These are phyloP conservation scores for Exutisphaerella laricina DNA, from an alignment of 2,329 filamentous ascomycete species.

Conservation along the genomic window DNA sequence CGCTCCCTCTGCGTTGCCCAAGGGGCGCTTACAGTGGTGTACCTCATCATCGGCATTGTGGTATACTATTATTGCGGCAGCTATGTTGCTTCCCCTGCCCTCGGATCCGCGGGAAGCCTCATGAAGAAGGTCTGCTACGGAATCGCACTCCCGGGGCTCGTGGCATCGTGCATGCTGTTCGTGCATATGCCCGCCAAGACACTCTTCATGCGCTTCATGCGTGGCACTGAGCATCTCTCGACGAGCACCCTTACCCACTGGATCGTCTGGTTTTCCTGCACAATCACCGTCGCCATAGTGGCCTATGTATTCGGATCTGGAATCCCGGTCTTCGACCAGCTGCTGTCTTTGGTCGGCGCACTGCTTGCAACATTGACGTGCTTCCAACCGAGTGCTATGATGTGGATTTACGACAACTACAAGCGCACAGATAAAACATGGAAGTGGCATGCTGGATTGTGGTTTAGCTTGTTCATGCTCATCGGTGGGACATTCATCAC, in stretches of 20 bases:
- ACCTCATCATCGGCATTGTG: conserved; percentile 37
- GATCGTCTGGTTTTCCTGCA: conserved; percentile 21
- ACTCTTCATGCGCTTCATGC: conserved; percentile 27
- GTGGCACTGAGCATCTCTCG: conserved; percentile 23
- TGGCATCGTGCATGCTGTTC: conserved; percentile 25
- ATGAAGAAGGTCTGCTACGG: conserved; percentile 47
- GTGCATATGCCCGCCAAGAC: conserved; percentile 30
- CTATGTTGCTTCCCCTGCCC: conserved; percentile 44
- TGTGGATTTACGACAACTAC: conserved; percentile 44
- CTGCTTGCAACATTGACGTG: conserved; percentile 23
- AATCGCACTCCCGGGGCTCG: conserved; percentile 26
- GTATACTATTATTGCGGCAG: conserved; percentile 47
- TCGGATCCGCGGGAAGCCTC: conserved; percentile 41
- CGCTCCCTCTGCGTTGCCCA: conserved; percentile 31
- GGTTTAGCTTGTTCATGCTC: conserved; percentile 31
- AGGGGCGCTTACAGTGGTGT: conserved; percentile 24
- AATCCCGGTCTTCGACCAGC: conserved; percentile 25
- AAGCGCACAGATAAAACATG: conserved; percentile 8
- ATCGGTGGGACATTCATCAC: conserved; percentile 38
- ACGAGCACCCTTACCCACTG: conserved; percentile 23
- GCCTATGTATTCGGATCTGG: conserved; percentile 24
- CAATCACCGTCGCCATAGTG: conserved; percentile 17
- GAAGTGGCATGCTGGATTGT: conserved; percentile 11
- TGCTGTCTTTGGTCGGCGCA: conserved; percentile 25
- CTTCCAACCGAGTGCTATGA: conserved; percentile 32